Base-by-base conservation (phyloP, 495 filamentous ascomycete species). In the Trichoderma orchidacearum region DNA sequence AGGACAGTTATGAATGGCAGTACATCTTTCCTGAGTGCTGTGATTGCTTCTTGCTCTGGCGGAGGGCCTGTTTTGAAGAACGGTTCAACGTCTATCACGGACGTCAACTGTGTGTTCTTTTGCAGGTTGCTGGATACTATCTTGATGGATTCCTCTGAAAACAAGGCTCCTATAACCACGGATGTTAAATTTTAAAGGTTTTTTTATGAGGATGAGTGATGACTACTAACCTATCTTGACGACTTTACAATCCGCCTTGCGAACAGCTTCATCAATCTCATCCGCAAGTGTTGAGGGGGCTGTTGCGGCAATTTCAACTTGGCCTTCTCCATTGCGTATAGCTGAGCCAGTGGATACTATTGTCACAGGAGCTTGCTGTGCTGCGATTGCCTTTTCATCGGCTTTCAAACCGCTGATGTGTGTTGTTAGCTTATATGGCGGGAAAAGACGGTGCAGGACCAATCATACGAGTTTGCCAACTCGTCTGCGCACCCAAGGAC, bases 371-470 rank as follows among this genome's bases (percentile, higher is more conserved):
- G 38, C 31, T 5, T 55, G 30, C 9, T 36, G 31, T 30, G 53
- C 53, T 41, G 31, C 32, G 7, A 55, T 17, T 27, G 53, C 53
- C n/a, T 30, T 55, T 35, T 55, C 53, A 23, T 55, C 53, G 53
- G 53, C 53, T 55, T 55, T 55, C 36, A 55, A 35, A 36, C 53
- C 53, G 36, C 53, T 55, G 28, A 35, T 23, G n/a, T n/a, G n/a
- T n/a, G 12, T 35, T 12, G n/a, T 55, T 55, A 55, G 53, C 53
- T 55, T 18, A 5, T 4, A 35, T 30, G 30, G 30, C 3, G 5
- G 30, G 21, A 55, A 23, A 53, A 30, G 27, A 29, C 5, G 18
- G 3, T 55, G 53, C 25, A 35, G 5, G n/a, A n/a, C n/a, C n/a
- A 55, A 25, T 55, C 29, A 23, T 35, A 55, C 53, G 31, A 23